Percentiles rank a stretch among this genome's conserved stretches.
Evolutionary conservation across 2,329 filamentous ascomycete species (phyloP).

Genomic region (Dryadomyces quercivorus): DNA sequence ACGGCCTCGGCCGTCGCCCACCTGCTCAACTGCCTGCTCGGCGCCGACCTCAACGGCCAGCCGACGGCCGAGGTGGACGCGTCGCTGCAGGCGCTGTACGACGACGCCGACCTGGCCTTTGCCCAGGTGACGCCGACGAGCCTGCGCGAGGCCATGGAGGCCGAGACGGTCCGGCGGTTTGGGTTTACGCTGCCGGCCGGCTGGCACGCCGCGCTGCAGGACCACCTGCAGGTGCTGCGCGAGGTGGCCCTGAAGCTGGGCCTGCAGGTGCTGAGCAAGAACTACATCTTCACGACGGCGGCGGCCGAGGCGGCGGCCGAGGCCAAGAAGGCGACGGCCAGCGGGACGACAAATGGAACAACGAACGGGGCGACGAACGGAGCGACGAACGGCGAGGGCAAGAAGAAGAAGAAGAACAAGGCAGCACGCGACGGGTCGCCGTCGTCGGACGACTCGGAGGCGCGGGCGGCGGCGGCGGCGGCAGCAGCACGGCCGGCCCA

Average conservation of each 20-base stretch:
- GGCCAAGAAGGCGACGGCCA: constrained; percentile 8
- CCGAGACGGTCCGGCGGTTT: constrained; percentile 63
- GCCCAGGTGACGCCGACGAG: constrained; percentile 64
- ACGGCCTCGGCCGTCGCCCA: constrained; percentile 72
- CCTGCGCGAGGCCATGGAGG: constrained; percentile 56
- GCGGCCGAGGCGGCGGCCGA: constrained; percentile 23
- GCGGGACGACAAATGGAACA: constrained; percentile 10
- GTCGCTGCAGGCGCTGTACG: constrained; percentile 61
- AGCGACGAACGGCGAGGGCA: constrained; percentile 28
- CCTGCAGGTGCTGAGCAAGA: constrained; percentile 71
- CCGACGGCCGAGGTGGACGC: constrained; percentile 69
- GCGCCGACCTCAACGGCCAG: constrained; percentile 60
- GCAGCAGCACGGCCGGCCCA: constrained; percentile 27
- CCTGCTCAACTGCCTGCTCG: constrained; percentile 86
- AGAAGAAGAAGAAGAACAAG: constrained; percentile 47
- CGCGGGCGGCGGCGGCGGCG: constrained; percentile 21
- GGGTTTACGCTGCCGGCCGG: constrained; percentile 57
- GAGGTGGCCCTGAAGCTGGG: constrained; percentile 84
- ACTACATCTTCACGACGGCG: constrained; percentile 52
- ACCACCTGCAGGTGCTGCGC: constrained; percentile 69
- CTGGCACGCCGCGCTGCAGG: constrained; percentile 55
- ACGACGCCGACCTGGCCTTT: constrained; percentile 71
- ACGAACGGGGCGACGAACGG: neutral
- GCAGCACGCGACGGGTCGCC: constrained; percentile 44
- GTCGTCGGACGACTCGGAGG: constrained; percentile 25